Conservation (phyloP, 495 filamentous ascomycete species). For the Penicillium pulvis region DNA sequence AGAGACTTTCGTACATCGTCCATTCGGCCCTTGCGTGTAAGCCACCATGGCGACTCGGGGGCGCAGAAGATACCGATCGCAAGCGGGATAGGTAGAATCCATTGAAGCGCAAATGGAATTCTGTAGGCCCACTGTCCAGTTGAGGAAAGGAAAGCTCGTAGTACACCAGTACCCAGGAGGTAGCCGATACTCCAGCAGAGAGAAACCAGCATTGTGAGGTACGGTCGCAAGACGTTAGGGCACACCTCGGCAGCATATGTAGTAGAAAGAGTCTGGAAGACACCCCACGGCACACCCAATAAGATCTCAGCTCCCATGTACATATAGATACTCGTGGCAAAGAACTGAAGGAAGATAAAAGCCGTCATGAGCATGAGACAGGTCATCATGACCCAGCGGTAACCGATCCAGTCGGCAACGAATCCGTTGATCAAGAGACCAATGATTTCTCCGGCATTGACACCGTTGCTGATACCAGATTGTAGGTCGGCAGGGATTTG, state of each 20-base stretch:
- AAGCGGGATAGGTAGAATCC: conserved; percentile 78
- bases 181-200: conserved; percentile 78
- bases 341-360: conserved; percentile 75
- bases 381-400: conserved; percentile 59
- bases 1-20: conserved; percentile 68
- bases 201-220: conserved; percentile 77
- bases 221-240: conserved; percentile 68
- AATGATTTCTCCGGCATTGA: conserved; percentile 59
- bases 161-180: conserved; percentile 65
- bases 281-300: conserved; percentile 75
- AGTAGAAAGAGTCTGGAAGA: conserved; percentile 74
- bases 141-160: conserved; percentile 55
- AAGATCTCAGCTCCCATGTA: conserved; percentile 69
- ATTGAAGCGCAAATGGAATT: conserved; percentile 72
- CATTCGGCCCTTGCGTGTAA: conserved; percentile 65
- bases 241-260: conserved; percentile 81
- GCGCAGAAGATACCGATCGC: conserved; percentile 68
- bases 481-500: conserved; percentile 57
- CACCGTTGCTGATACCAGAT: conserved; percentile 62
- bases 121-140: conserved; percentile 66
- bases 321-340: conserved; percentile 64
- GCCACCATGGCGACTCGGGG: conserved; percentile 82
- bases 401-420: conserved; percentile 64
- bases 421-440: conserved; percentile 65
- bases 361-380: conserved; percentile 51